Percentiles rank a stretch among this genome's conserved stretches.
These are phyloP conservation scores for Crithidia expoeki DNA, from an alignment of 208 protist genomes.

Conservation along the genomic window DNA sequence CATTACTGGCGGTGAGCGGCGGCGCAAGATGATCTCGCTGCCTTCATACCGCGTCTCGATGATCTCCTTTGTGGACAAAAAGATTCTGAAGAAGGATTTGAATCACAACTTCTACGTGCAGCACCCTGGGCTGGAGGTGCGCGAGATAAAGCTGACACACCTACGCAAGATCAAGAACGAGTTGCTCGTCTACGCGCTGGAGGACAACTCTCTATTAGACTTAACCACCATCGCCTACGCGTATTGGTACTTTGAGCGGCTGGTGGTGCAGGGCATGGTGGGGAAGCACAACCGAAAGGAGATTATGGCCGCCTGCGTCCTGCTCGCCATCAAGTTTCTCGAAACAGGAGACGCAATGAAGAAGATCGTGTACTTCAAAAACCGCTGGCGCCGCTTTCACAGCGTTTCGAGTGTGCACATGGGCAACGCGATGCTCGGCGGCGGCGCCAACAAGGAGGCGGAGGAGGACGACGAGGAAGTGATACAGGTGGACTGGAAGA, in stretches of 20 bases:
- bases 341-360: constrained; percentile 74
- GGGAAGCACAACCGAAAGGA: constrained; percentile 80
- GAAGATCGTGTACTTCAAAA: constrained; percentile 77
- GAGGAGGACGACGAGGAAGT: constrained; percentile 69
- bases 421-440: constrained; percentile 36
- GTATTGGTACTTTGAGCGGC: constrained; percentile 91
- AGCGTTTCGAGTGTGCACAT: constrained; percentile 30
- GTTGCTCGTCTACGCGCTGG: constrained; percentile 73
- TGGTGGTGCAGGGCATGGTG: constrained; percentile 81
- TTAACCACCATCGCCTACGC: constrained; percentile 74
- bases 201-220: constrained; percentile 71
- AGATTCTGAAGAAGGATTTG: constrained; percentile 87
- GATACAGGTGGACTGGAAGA: constrained; percentile 59
- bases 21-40: constrained; percentile 78
- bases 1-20: constrained; percentile 86
- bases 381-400: constrained; percentile 64
- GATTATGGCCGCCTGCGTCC: constrained; percentile 65
- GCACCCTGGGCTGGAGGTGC: constrained; percentile 83
- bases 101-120: constrained; percentile 89
- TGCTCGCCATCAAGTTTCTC: constrained; percentile 85
- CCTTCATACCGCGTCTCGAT: constrained; percentile 79
- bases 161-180: constrained; percentile 72
- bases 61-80: constrained; percentile 84
- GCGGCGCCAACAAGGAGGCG: constrained; percentile 37
- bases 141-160: constrained; percentile 85